Conservation (phyloP, 768 basidiomycete species). For the Gymnopilus dilepis region DNA sequence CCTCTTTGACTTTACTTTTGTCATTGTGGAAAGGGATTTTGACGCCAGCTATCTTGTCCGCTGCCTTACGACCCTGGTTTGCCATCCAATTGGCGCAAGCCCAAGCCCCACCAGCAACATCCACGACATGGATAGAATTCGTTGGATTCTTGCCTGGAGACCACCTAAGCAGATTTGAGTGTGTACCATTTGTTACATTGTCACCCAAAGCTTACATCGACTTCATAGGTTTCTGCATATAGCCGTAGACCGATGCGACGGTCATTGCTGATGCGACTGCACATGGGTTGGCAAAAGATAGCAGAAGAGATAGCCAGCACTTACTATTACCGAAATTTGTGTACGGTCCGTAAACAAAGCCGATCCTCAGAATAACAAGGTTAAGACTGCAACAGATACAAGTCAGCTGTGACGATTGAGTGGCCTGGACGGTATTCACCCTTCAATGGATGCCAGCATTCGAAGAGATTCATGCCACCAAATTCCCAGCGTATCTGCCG, state of each 20-base stretch:
- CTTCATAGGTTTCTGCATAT: conserved; percentile 85
- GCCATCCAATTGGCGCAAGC: conserved; percentile 80
- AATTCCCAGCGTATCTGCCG: conserved; percentile 67
- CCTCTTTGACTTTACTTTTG: conserved; percentile 67
- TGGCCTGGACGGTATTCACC: conserved; percentile 25
- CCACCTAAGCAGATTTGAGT: conserved; percentile 56
- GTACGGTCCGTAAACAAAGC: conserved; percentile 84
- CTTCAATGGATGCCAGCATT: conserved; percentile 72
- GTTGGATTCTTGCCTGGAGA: conserved; percentile 77
- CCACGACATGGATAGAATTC: conserved; percentile 79
- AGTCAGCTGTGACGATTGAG: conserved; percentile 18
- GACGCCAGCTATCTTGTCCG: conserved; percentile 69
- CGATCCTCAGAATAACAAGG: conserved; percentile 77
- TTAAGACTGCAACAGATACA: conserved; percentile 58
- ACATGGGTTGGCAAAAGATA: neutral
- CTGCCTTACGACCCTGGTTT: conserved; percentile 63
- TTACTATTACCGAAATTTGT: conserved; percentile 70
- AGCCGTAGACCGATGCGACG: conserved; percentile 80
- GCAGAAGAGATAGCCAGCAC: conserved; percentile 29
- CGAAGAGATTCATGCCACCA: conserved; percentile 93
- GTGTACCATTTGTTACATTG: conserved; percentile 6
- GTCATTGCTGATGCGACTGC: conserved; percentile 74
- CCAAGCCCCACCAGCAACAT: conserved; percentile 80
- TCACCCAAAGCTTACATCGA: conserved; percentile 59
- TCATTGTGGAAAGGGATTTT: conserved; percentile 71